Evolutionary conservation across 805 yeast genomes (phyloP).

Genomic region (Teunomyces pallodes): DNA sequence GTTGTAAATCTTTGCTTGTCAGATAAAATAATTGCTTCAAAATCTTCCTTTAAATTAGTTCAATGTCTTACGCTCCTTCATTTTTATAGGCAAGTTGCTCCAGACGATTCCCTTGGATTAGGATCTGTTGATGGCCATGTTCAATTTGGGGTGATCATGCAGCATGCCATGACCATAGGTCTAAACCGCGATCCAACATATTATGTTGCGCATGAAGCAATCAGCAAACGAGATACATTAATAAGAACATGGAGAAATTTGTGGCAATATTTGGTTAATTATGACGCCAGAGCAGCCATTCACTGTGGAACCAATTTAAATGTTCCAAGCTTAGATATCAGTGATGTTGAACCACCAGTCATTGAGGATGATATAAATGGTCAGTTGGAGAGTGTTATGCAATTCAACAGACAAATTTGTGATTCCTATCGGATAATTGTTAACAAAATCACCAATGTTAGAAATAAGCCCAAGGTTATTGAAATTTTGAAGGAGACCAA

Average conservation of each 20-base stretch:
- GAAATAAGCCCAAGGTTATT: slow-evolving; percentile 29
- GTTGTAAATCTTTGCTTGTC: slow-evolving; percentile 34
- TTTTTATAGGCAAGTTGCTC: slow-evolving; percentile 36
- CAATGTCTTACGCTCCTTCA: slow-evolving; percentile 33
- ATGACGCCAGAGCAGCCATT: slow-evolving; percentile 33
- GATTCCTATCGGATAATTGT: slow-evolving; percentile 29
- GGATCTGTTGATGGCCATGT: slow-evolving; percentile 40
- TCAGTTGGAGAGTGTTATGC: slow-evolving; percentile 5
- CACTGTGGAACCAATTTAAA: slow-evolving; percentile 31
- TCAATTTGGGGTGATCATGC: slow-evolving; percentile 34
- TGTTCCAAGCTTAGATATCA: slow-evolving; percentile 22
- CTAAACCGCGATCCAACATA: slow-evolving; percentile 38
- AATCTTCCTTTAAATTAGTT: slow-evolving; percentile 34
- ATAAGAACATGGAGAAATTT: slow-evolving; percentile 34
- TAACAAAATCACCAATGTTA: slow-evolving; percentile 25
- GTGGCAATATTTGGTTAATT: slow-evolving; percentile 30
- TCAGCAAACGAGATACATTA: slow-evolving; percentile 25
- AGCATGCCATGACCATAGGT: slow-evolving; percentile 41
- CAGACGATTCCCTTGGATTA: slow-evolving; percentile 42
- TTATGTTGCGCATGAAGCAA: slow-evolving; percentile 27
- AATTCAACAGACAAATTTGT: slow-evolving; percentile 17
- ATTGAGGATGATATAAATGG: slow-evolving; percentile 13
- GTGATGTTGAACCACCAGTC: slow-evolving; percentile 34
- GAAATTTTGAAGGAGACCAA: slow-evolving; percentile 36
- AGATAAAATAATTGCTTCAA: slow-evolving; percentile 26